A percentile compares a stretch with the other conserved stretches of the same genome.
Evolutionary conservation across 148 eudicot species (phyloP).

Genomic region (Suaeda aralocaspica): DNA sequence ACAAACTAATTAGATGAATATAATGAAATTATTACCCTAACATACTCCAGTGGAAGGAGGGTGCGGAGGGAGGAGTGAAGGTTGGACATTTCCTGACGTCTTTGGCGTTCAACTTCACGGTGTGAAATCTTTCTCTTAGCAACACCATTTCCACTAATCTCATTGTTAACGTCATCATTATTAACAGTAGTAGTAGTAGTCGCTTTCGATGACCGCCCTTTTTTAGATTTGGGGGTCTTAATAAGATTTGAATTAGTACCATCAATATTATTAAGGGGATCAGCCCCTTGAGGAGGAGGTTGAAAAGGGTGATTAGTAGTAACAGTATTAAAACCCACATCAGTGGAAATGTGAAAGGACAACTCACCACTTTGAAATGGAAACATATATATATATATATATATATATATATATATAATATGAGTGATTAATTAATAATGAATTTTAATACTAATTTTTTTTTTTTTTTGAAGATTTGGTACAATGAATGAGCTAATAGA

Average conservation of each 20-base stretch:
- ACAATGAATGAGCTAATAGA: not conserved
- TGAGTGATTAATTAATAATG: too few relatives aligned
- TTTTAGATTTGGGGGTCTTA: not conserved
- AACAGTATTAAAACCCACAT: not conserved
- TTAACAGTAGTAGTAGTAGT: not conserved
- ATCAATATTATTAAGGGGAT: too few relatives aligned
- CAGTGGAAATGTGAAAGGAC: constrained; percentile 21
- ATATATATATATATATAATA: not conserved
- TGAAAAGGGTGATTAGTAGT: not conserved
- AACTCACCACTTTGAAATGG: constrained; percentile 27
- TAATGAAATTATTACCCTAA: constrained; percentile 43
- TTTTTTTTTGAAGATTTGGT: not conserved
- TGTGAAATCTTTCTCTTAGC: constrained; percentile 34
- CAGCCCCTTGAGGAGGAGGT: too few relatives aligned
- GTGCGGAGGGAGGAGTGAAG: constrained; percentile 56
- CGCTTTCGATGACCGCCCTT: not conserved
- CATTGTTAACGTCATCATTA: not conserved
- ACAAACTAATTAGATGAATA: not conserved
- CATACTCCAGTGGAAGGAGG: constrained; percentile 56
- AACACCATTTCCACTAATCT: not conserved
- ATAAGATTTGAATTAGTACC: not conserved
- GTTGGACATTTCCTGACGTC: constrained; percentile 73
- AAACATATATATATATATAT: constrained; percentile 13
- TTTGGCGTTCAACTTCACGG: constrained; percentile 61
- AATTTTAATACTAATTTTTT: not conserved